These are phyloP conservation scores for Eucalyptus virginea DNA, from an alignment of 345 rosid species.

Conservation along the genomic window DNA sequence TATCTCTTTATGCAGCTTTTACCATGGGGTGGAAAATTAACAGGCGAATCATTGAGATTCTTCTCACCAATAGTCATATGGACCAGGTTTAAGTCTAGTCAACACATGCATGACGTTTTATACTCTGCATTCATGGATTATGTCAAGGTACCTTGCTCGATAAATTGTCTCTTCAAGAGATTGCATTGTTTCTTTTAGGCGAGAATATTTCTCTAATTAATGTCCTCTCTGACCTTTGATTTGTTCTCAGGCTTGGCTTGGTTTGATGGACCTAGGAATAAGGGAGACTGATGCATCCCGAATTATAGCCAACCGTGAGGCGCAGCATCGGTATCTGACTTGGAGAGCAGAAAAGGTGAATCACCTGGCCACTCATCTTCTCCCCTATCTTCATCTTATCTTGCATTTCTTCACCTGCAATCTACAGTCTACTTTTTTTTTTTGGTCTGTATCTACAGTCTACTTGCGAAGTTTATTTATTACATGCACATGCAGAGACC, in stretches of 20 bases:
- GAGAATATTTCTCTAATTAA: neutral
- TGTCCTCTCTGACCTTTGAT: neutral
- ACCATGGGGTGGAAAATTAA: conserved; percentile 96
- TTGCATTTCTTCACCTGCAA: neutral
- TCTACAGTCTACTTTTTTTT: neutral
- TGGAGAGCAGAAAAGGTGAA: conserved; percentile 72
- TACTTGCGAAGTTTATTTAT: neutral
- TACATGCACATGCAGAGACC: neutral
- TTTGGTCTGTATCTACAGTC: neutral
- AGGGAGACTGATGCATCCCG: conserved; percentile 26
- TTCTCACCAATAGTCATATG: conserved; percentile 73
- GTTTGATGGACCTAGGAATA: conserved; percentile 30
- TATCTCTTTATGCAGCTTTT: conserved; percentile 62
- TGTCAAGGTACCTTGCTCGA: conserved; percentile 28
- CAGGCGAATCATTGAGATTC: conserved; percentile 70
- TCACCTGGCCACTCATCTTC: neutral
- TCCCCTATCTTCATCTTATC: neutral
- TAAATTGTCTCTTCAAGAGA: neutral
- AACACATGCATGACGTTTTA: conserved; percentile 11
- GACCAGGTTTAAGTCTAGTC: conserved; percentile 46
- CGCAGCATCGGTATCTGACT: conserved; percentile 54
- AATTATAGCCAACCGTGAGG: conserved; percentile 27
- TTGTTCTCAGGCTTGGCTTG: conserved; percentile 44
- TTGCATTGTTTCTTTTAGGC: neutral
- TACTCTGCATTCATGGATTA: conserved; percentile 58